Conservation (phyloP, 371 early-diverging fungal genomes). For the Thermomucor indicae-seudaticae region DNA sequence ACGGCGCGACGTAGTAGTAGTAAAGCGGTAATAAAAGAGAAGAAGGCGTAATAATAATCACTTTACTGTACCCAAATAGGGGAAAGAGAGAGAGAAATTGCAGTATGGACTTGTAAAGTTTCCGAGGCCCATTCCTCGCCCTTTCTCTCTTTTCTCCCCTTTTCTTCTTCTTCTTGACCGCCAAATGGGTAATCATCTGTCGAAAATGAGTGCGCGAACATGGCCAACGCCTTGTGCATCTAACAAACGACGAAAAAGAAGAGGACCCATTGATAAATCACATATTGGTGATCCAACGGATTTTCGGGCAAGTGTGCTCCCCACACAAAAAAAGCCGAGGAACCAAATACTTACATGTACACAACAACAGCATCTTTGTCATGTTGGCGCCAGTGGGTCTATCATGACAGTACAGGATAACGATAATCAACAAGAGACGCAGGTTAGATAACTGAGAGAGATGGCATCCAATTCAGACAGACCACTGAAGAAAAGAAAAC, state of each 20-base stretch:
- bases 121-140: constrained; percentile 1
- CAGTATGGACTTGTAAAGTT: constrained; percentile 9
- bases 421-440: too few species aligned
- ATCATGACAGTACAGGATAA: too few species aligned
- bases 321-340: neutral
- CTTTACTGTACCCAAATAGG: neutral
- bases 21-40: neutral
- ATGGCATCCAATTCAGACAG: too few species aligned
- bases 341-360: neutral
- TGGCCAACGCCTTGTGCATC: too few species aligned
- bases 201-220: constrained; percentile 28
- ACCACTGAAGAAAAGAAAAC: too few species aligned
- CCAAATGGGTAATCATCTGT: constrained; percentile 25
- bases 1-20: neutral
- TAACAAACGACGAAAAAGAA: constrained; percentile 15
- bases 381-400: too few species aligned
- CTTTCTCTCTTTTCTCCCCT: constrained; percentile 1
- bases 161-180: constrained; percentile 2
- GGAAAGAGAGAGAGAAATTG: constrained; percentile 3
- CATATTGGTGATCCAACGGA: constrained; percentile 28
- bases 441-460: too few species aligned
- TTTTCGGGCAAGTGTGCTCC: constrained; percentile 20
- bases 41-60: neutral
- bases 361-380: constrained; percentile 21
- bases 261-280: constrained; percentile 19